Percentiles rank a stretch among this genome's conserved stretches.
Conservation (phyloP, 129 eudicot species). For the Scalesia atractyloides region DNA sequence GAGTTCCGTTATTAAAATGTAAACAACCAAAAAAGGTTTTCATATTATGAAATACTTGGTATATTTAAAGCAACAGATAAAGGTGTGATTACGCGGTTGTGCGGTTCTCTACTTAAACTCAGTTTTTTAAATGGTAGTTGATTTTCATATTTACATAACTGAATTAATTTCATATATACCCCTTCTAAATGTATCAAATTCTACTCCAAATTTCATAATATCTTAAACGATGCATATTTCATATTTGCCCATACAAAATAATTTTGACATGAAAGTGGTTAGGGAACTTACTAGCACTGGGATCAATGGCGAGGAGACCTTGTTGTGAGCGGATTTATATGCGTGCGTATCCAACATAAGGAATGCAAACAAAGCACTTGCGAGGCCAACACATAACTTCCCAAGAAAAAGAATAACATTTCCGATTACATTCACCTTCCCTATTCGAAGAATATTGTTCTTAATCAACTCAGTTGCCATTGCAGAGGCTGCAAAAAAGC, state of each 20-base stretch:
- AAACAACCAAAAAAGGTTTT: background rate
- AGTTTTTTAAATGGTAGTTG: no score
- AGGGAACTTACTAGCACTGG: slow-evolving; percentile 80
- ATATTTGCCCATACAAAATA: background rate
- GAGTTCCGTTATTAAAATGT: slow-evolving; percentile 7
- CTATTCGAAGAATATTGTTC: slow-evolving; percentile 86
- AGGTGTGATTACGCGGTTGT: no score
- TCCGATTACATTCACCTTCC: slow-evolving; percentile 95
- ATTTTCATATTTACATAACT: no score
- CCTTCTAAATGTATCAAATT: no score
- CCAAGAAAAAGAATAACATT: slow-evolving; percentile 90
- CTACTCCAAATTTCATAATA: background rate
- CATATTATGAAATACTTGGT: no score
- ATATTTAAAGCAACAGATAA: no score
- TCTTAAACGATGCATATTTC: background rate
- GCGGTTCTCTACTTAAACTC: no score
- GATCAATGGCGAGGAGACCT: slow-evolving; percentile 85
- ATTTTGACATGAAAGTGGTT: background rate
- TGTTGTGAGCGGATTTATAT: slow-evolving; percentile 76
- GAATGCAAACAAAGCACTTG: slow-evolving; percentile 80
- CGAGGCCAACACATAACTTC: slow-evolving; percentile 86
- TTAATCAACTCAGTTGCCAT: slow-evolving; percentile 83
- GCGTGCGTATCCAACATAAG: slow-evolving; percentile 86
- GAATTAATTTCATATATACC: no score
- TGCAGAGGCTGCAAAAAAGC: slow-evolving; percentile 87